phyloP scores from a whole-genome alignment of 352 stramenopile species.

The Blastocystis sp. region DNA sequence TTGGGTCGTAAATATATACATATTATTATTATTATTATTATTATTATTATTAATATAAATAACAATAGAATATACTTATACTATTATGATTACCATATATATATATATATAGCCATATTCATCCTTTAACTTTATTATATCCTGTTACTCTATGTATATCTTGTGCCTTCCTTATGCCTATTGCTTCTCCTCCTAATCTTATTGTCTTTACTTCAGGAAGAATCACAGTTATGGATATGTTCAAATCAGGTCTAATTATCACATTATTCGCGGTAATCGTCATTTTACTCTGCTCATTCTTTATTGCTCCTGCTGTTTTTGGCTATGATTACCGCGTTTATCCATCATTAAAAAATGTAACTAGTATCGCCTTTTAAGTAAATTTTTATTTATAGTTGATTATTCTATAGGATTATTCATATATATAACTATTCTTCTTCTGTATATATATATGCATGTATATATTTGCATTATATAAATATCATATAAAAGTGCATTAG shows the following conservation, averaged over 20 bases:
- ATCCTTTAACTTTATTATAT: constrained; percentile 13
- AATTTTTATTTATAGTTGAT: too few species aligned
- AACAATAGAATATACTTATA: constrained; percentile 11
- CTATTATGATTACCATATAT: constrained; percentile 31
- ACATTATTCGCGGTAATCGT: constrained; percentile 7
- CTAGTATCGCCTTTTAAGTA: too few species aligned
- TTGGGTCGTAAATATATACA: too few species aligned
- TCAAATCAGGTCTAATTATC: constrained; percentile 1
- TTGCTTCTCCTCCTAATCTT: constrained; percentile 16
- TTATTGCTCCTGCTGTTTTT: constrained; percentile 25
- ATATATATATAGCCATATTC: background rate
- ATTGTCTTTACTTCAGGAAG: constrained; percentile 21
- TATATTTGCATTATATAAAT: too few species aligned
- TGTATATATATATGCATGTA: too few species aligned
- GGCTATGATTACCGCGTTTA: constrained; percentile 31
- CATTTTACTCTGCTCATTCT: constrained; percentile 22
- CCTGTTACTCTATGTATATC: constrained; percentile 16
- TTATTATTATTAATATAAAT: constrained; percentile 24
- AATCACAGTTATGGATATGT: constrained; percentile 8
- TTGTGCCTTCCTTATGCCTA: constrained; percentile 18
- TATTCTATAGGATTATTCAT: too few species aligned
- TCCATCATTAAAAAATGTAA: too few species aligned
- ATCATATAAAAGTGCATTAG: too few species aligned
- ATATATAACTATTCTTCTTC: too few species aligned
- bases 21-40: constrained; percentile 23